Evolutionary conservation across 768 basidiomycete genomes (phyloP).

Genomic region (Ramaria sp.): DNA sequence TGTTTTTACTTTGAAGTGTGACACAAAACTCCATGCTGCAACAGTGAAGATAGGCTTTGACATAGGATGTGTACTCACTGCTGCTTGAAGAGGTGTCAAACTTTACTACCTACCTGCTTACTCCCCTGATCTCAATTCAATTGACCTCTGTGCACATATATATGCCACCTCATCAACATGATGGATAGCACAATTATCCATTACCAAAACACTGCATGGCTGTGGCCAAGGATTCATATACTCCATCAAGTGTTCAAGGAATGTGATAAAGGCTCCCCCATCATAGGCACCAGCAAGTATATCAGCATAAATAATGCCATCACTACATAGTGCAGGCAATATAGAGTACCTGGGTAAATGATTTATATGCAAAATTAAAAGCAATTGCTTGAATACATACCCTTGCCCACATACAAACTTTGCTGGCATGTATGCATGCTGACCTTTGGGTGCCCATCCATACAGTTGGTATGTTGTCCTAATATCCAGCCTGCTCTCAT

Average conservation of each 20-base stretch:
- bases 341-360: conserved; percentile 21
- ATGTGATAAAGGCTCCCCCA: conserved; percentile 18
- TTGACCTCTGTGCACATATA: background rate
- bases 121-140: too few relatives aligned
- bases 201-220: conserved; percentile 24
- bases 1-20: too few relatives aligned
- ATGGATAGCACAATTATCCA: conserved; percentile 31
- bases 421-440: background rate
- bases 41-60: too few relatives aligned
- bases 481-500: conserved; percentile 7
- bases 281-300: conserved; percentile 23
- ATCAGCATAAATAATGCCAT: conserved; percentile 24
- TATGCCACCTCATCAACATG: conserved; percentile 24
- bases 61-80: too few relatives aligned
- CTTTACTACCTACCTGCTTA: too few relatives aligned
- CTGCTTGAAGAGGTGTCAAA: too few relatives aligned
- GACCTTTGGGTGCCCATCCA: conserved; percentile 11
- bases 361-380: background rate
- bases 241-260: conserved; percentile 21
- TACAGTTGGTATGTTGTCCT: background rate
- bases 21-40: too few relatives aligned
- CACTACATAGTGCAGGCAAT: conserved; percentile 25
- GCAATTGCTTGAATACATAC: background rate
- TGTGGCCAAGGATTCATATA: conserved; percentile 25
- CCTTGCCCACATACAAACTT: conserved; percentile 13